Evolutionary conservation across 805 yeast species (phyloP).

Genomic region (Alloascoidea africana): DNA sequence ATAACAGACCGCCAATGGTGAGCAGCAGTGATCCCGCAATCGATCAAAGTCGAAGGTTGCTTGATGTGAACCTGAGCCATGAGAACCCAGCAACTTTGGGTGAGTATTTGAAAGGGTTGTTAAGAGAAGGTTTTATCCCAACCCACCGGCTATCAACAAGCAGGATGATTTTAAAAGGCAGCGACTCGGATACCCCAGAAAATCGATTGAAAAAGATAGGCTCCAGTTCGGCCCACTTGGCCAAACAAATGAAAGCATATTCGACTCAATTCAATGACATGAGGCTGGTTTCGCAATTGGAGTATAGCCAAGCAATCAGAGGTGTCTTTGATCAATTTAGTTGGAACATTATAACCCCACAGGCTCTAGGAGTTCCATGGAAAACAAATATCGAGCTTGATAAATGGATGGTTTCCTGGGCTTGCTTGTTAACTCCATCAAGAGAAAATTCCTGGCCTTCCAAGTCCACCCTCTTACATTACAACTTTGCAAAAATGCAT

Average conservation of each 20-base stretch:
- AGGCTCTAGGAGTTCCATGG: conserved; percentile 53
- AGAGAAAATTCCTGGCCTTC: conserved; percentile 43
- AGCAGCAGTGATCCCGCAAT: conserved; percentile 27
- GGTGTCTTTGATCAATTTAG: conserved; percentile 42
- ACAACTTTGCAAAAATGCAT: conserved; percentile 65
- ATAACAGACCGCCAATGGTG: conserved; percentile 42
- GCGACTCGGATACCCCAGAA: neutral
- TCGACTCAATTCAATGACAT: conserved; percentile 25
- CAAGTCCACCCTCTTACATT: conserved; percentile 52
- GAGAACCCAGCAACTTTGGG: conserved; percentile 2
- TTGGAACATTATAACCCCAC: conserved; percentile 45
- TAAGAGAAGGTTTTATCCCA: neutral
- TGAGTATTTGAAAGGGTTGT: conserved; percentile 2
- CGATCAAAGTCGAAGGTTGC: conserved; percentile 23
- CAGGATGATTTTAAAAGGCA: conserved; percentile 3
- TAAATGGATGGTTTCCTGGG: conserved; percentile 74
- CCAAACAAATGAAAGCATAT: conserved; percentile 8
- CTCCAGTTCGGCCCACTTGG: neutral
- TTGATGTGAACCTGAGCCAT: conserved; percentile 11
- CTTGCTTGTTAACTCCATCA: conserved; percentile 48
- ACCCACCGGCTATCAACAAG: neutral
- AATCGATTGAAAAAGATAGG: conserved; percentile 7
- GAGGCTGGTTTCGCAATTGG: conserved; percentile 53
- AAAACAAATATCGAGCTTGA: conserved; percentile 51
- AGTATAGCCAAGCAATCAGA: conserved; percentile 49